These are phyloP conservation scores for Suzukiozyma palmioleophila DNA, from an alignment of 1,139 yeast genomes.

Conservation along the genomic window DNA sequence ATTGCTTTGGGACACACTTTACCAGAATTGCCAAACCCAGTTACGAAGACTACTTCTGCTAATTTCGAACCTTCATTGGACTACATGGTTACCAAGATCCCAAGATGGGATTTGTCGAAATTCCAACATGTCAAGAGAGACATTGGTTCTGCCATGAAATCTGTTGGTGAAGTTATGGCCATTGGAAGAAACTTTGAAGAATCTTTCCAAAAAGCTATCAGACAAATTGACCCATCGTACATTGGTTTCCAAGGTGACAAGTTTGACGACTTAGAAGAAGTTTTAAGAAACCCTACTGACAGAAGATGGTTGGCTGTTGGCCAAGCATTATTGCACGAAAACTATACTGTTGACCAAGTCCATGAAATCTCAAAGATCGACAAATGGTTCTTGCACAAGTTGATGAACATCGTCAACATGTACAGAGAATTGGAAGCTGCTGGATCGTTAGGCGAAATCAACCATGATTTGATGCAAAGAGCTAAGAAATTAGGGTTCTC, in stretches of 20 bases:
- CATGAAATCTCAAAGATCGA: constrained; percentile 91
- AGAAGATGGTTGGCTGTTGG: constrained; percentile 98
- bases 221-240: constrained; percentile 91
- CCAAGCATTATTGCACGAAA: constrained; percentile 75
- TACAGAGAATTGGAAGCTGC: constrained; percentile 71
- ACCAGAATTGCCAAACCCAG: constrained; percentile 94
- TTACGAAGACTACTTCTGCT: constrained; percentile 92
- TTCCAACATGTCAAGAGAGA: constrained; percentile 92
- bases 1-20: constrained; percentile 91
- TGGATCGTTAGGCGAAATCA: constrained; percentile 55
- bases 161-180: constrained; percentile 99
- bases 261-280: constrained; percentile 76
- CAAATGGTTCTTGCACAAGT: constrained; percentile 91
- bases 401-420: constrained; percentile 84
- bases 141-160: constrained; percentile 95
- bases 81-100: constrained; percentile 94
- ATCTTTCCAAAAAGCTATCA: constrained; percentile 94
- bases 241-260: constrained; percentile 90
- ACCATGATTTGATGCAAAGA: constrained; percentile 63
- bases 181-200: constrained; percentile 98
- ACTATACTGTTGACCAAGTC: constrained; percentile 85
- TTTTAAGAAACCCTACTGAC: constrained; percentile 87
- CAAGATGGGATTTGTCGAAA: constrained; percentile 96
- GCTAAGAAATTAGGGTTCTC: constrained; percentile 95
- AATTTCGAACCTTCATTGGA: constrained; percentile 96